Evolutionary conservation across 306 rosid species (phyloP).

Genomic region (Rosa rugosa): DNA sequence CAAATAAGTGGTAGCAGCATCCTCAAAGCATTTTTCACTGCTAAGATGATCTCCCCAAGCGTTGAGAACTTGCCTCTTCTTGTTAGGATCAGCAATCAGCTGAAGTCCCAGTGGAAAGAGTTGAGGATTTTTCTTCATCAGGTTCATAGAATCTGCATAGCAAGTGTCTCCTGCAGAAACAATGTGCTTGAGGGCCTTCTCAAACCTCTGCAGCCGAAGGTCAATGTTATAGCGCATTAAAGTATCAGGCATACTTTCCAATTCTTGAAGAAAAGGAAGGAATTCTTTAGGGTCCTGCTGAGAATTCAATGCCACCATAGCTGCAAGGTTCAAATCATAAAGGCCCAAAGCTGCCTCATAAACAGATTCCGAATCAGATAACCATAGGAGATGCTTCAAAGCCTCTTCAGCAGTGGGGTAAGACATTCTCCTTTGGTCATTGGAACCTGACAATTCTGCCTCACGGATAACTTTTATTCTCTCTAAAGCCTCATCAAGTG

Average conservation of each 20-base stretch:
- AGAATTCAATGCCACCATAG: conserved; percentile 95
- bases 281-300: conserved; percentile 97
- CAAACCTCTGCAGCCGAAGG: conserved; percentile 76
- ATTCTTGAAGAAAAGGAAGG: conserved; percentile 83
- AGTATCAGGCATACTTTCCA: conserved; percentile 63
- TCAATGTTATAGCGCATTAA: conserved; percentile 92
- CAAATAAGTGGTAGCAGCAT: conserved; percentile 80
- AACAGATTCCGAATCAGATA: conserved; percentile 84
- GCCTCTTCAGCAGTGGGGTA: conserved; percentile 95
- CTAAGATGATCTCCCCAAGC: conserved; percentile 96
- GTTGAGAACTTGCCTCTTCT: conserved; percentile 70
- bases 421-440: conserved; percentile 48
- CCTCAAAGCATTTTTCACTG: conserved; percentile 69
- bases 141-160: conserved; percentile 72
- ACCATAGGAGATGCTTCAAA: conserved; percentile 92
- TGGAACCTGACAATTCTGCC: conserved; percentile 68
- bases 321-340: conserved; percentile 91
- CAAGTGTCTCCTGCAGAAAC: conserved; percentile 86
- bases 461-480: conserved; percentile 81
- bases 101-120: conserved; percentile 86
- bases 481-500: conserved; percentile 90
- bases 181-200: conserved; percentile 85
- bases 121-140: conserved; percentile 75
- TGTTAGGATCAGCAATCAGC: conserved; percentile 64
- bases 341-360: conserved; percentile 94